Base-by-base conservation (phyloP, 164 flowering plant species). In the Umbellularia californica region DNA sequence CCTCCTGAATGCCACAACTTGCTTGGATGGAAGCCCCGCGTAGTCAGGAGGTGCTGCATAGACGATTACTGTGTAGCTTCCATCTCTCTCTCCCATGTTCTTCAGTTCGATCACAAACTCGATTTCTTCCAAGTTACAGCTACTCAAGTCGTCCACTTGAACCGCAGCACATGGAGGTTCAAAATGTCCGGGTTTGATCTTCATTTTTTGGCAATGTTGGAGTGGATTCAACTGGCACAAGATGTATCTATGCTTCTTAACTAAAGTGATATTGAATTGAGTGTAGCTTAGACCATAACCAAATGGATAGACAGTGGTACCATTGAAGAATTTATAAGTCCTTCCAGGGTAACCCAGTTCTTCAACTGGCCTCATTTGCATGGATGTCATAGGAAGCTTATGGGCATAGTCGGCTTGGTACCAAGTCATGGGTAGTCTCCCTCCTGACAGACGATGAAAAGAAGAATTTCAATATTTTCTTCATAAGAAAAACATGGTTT, bases 371-470 rank as follows among this genome's bases (percentile, higher is more conserved):
- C 92, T 77, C 85, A 91, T 70, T 19, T 58, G 84, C 96, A 93
- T 90, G 58, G 83, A 77, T 58, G 94, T 90, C 98, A 93, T 91
- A 9, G 94, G 89, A n/a, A 83, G 74, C 68, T 83, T 82, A 1
- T 83, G 74, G n/a, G 90, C 68, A 55, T 88, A 93, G 41, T 77
- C 80, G 60, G 87, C 82, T 30, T 87, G 88, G 74, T 92, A 92
- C 98, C 98, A 92, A 73, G 97, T 93, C 84, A 88, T 81, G 0
- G 97, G 97, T 41, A 92, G 72, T 73, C 83, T 86, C 47, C 95
- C 97, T 9, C 92, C 95, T 89, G 50, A 64, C 58, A 55, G 3
- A 67, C 22, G 10, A 83, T 85, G 20, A 89, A 52, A 15, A 3
- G 20, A 4, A 72, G 60, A 2, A 65, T 22, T 30, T 24, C 35